Evolutionary conservation across 164 flowering plant species (phyloP).

Genomic region (Umbilicus rupestris): DNA sequence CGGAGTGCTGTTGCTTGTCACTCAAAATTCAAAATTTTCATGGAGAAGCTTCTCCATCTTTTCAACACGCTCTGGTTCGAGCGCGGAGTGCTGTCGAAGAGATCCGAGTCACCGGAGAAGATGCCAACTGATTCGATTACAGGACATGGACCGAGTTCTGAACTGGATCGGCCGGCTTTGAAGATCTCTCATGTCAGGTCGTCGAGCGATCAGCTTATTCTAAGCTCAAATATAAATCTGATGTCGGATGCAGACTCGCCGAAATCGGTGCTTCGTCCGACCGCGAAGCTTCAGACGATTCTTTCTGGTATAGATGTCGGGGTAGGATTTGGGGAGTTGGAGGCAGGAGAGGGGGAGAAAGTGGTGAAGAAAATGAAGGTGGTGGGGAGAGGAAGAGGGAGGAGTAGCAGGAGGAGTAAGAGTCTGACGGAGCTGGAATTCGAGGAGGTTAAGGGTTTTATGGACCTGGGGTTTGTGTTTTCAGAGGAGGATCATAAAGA

Average conservation of each 20-base stretch:
- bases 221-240: background rate
- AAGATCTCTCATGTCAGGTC: background rate
- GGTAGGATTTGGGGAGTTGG: background rate
- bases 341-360: background rate
- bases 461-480: slow-evolving; percentile 34
- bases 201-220: slow-evolving; percentile 1
- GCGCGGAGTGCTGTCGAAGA: background rate
- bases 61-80: slow-evolving; percentile 7
- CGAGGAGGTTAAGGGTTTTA: slow-evolving; percentile 30
- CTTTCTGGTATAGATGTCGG: slow-evolving; percentile 18
- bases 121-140: background rate
- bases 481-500: slow-evolving; percentile 23
- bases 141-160: background rate
- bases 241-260: slow-evolving; percentile 18
- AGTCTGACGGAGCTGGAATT: slow-evolving; percentile 29
- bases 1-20: background rate
- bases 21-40: slow-evolving; percentile 1
- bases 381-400: background rate
- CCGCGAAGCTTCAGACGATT: slow-evolving; percentile 19
- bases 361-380: background rate
- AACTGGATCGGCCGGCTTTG: background rate
- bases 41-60: slow-evolving; percentile 5
- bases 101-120: background rate
- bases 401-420: slow-evolving; percentile 14
- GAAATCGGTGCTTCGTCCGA: slow-evolving; percentile 15